Base-by-base conservation (phyloP, 306 rosid genomes). In the Lathyrus tuberosus region DNA sequence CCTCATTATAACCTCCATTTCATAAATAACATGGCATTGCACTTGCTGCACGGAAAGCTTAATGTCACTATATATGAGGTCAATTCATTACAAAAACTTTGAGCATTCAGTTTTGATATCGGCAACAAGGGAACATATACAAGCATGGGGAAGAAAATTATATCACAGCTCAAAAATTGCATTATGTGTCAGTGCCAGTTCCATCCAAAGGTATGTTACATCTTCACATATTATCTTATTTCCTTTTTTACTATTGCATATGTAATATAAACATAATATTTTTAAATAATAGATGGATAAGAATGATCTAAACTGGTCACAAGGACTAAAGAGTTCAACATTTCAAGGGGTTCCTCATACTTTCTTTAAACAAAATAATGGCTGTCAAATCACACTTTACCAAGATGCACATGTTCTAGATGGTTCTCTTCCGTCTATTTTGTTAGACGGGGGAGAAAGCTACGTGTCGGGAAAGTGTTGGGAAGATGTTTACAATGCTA, bases 401-500 rank as follows among this genome's bases (percentile, higher is more conserved):
- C 98, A 90, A 74, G 98, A 93, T 82, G 92, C 90, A 1, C 92
- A 93, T 73, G 82, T 85, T 40, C 17, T 51, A 1, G 64, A 70
- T 28, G 70, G 68, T 47, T 80, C 53, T 46, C 5, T 17, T 2
- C 81, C 83, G 2, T 0, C 1, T 22, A 76, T 83, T 8, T 3
- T 5, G 3, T 13, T 74, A 16, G 46, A 80, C 4, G 70, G 58
- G 8, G 73, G 73, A 22, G 57, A 51, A 41, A 1, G 10, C 13
- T 82, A 74, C 62, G 52, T 74, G 42, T 62, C 58, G 38, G 37
- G 48, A 4, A 84, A 80, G 79, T 93, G 98, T 12, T 93, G 98
- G 98, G 89, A 88, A 76, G 98, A 90, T 60, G 81, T 88, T 20
- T 88, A 80, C 66, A 76, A 81, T 15, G 90, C 92, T 31, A 88